phyloP scores from a whole-genome alignment of 768 basidiomycete species.

The Boletus tylopilopsis region DNA sequence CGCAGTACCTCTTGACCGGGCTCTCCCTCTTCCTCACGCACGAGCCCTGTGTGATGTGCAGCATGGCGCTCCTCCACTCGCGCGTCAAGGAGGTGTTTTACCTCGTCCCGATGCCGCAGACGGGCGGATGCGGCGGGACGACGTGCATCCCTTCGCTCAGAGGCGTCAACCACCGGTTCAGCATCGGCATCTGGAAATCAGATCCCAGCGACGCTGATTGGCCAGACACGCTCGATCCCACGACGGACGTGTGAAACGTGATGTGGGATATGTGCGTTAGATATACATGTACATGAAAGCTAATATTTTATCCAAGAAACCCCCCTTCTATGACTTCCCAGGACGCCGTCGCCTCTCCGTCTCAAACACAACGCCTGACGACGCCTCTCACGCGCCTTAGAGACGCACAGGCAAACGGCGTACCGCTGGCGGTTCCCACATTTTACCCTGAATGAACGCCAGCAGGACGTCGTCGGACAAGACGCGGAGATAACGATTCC shows the following conservation, averaged over 20 bases:
- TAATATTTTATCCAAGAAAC: too few relatives aligned
- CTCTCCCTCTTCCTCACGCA: constrained; percentile 86
- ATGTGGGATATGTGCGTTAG: too few relatives aligned
- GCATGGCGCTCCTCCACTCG: constrained; percentile 93
- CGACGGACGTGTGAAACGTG: constrained; percentile 32
- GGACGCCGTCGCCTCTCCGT: too few relatives aligned
- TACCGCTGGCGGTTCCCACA: constrained; percentile 45
- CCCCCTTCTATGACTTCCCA: too few relatives aligned
- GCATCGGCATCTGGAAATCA: constrained; percentile 63
- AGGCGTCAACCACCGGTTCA: constrained; percentile 87
- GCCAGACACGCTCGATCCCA: constrained; percentile 17
- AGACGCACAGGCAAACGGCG: constrained; percentile 11
- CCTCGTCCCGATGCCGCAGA: constrained; percentile 65
- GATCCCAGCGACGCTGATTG: neutral
- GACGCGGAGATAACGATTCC: constrained; percentile 44
- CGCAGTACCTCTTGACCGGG: constrained; percentile 86
- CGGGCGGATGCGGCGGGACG: constrained; percentile 83
- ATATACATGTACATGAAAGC: neutral
- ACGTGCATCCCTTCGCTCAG: constrained; percentile 75
- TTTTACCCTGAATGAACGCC: constrained; percentile 49
- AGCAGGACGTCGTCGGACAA: constrained; percentile 46
- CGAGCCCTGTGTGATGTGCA: constrained; percentile 97
- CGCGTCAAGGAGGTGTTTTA: constrained; percentile 87
- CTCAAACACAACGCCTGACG: neutral
- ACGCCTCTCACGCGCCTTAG: constrained; percentile 7